These are phyloP conservation scores for Drechslerella coelobrocha DNA, from an alignment of 2,329 filamentous ascomycete genomes.

Conservation along the genomic window DNA sequence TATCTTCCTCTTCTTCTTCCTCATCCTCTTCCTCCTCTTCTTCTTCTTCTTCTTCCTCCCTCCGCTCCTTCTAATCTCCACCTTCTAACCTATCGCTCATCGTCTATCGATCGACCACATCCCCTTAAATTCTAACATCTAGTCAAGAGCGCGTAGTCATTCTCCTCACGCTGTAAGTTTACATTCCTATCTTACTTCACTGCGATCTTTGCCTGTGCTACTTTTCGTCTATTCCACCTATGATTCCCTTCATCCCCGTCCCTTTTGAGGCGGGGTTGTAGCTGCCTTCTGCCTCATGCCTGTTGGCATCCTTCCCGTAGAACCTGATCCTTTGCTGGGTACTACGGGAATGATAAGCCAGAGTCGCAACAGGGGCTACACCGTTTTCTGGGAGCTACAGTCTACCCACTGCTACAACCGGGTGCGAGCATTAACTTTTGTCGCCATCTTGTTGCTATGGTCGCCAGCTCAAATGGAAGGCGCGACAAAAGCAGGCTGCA, in stretches of 20 bases:
- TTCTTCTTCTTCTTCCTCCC: slow-evolving; percentile 9
- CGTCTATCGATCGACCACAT: neutral
- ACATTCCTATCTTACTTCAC: slow-evolving; percentile 16
- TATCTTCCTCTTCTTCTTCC: slow-evolving; percentile 54
- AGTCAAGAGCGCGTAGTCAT: slow-evolving; percentile 2
- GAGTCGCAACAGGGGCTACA: too few species aligned
- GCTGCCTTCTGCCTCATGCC: too few species aligned
- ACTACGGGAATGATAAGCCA: too few species aligned
- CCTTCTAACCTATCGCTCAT: neutral
- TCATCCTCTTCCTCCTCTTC: slow-evolving; percentile 29
- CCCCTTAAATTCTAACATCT: neutral
- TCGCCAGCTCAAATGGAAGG: too few species aligned
- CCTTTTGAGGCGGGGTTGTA: too few species aligned
- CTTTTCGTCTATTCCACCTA: slow-evolving; percentile 52
- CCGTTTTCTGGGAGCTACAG: too few species aligned
- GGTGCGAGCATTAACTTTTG: too few species aligned
- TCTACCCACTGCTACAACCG: too few species aligned
- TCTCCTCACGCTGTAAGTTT: neutral
- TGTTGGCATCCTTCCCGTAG: too few species aligned
- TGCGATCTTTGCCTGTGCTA: slow-evolving; percentile 54
- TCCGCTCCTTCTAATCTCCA: neutral
- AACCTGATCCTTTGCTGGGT: too few species aligned
- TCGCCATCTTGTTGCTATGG: too few species aligned
- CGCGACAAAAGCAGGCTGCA: too few species aligned
- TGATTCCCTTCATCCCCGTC: slow-evolving; percentile 52